Evolutionary conservation across 495 filamentous ascomycete species (phyloP), one percentile per base, ranked within the genome.

Genomic region (Ramalina intermedia): DNA sequence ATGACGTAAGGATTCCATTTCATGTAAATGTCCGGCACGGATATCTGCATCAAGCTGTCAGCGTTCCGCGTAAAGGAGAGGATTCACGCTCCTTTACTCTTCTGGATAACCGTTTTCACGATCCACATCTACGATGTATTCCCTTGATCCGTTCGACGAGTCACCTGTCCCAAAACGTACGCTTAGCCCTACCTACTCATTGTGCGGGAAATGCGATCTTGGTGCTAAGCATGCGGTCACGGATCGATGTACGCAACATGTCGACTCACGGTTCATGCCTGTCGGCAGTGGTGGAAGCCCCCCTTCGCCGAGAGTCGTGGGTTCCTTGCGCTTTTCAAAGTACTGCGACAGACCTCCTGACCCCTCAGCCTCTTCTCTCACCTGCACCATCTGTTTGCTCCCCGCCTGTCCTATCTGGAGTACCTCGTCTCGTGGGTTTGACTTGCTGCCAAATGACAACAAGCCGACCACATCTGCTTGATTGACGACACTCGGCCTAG

Each of bases 381-480:
- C 79, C n/a, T 73, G 74, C 11, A 87, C 76, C 44, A 98, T 69
- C 61, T 86, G 80, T 69, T 89, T 85, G 55, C 65, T 64, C 13
- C 91, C 91, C 11, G 78, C 85, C 55, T 94, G 82, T 46, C 91
- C 93, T 56, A 93, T 74, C 59, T 87, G 72, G 41, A 80, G 58
- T 37, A 79, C 62, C 54, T 87, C 82, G 43, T 87, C 82, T 60
- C 83, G 87, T 3, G 91, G 88, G 6, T 66, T 67, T n/a, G 76
- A 81, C 50, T 79, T 79, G 64, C 80, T 94, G 29, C 93, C 91
- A 12, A 96, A 84, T 20, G 73, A 82, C 52, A 98, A 72, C 51
- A 96, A 76, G 4, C 80, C 81, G 18, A 90, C 90, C 21, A 85
- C 81, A 69, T 96, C 84, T 16, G 75, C 80, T 69, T 95, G 91